These are phyloP conservation scores for Erodium moschatum DNA, from an alignment of 441 rosid genomes.

Conservation along the genomic window DNA sequence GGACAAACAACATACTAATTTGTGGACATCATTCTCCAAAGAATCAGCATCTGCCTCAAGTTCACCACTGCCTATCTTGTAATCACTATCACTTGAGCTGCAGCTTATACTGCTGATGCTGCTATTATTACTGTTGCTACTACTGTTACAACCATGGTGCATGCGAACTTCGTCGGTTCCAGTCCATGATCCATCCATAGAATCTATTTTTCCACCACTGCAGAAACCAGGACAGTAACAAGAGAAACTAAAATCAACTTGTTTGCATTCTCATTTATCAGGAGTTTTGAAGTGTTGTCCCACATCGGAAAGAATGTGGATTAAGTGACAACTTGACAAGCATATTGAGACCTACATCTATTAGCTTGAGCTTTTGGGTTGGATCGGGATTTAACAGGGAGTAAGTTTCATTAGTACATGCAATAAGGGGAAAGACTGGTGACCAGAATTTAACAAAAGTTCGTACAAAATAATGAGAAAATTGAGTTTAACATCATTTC, in stretches of 20 bases:
- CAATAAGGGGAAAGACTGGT: neutral
- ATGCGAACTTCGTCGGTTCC: conserved; percentile 49
- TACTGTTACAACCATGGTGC: conserved; percentile 59
- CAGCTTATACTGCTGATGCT: conserved; percentile 89
- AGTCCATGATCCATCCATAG: conserved; percentile 53
- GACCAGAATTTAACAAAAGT: neutral
- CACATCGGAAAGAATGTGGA: too few species aligned
- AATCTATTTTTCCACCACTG: conserved; percentile 73
- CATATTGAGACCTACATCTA: too few species aligned
- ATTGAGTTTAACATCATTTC: neutral
- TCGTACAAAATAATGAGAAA: neutral
- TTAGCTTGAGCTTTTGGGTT: too few species aligned
- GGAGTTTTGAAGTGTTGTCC: neutral
- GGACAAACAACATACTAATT: conserved; percentile 48
- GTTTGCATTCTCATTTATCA: conserved; percentile 6
- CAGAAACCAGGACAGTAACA: conserved; percentile 21
- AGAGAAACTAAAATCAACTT: neutral
- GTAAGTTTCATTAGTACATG: conserved; percentile 2
- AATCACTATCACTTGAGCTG: conserved; percentile 86
- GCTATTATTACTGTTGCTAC: conserved; percentile 92
- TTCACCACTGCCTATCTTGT: conserved; percentile 67
- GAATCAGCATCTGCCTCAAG: conserved; percentile 99
- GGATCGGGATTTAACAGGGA: too few species aligned
- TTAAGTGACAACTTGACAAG: too few species aligned
- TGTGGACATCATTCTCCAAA: conserved; percentile 57